A percentile compares a stretch with the other conserved stretches of the same genome.
phyloP scores from a whole-genome alignment of 2,329 filamentous ascomycete species.

The Arthroderma uncinatum region DNA sequence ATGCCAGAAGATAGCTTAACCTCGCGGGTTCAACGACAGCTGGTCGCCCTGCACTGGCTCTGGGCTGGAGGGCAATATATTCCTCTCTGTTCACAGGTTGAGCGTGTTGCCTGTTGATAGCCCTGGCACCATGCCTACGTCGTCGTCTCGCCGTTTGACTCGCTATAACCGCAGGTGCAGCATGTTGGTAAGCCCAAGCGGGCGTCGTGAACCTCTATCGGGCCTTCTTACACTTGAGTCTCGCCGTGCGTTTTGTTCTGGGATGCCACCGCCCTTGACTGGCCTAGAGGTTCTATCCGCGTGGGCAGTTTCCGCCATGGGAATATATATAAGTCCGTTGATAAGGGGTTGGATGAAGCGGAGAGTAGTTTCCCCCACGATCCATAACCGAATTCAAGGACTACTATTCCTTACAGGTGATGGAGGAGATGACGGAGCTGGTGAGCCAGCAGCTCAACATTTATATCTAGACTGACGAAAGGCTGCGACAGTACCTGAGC shows the following conservation, averaged over 20 bases:
- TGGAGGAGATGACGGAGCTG: conserved; percentile 15
- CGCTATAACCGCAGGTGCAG: not conserved
- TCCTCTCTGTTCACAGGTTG: not conserved
- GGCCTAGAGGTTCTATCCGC: too few relatives aligned
- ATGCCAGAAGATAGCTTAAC: not conserved
- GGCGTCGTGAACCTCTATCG: too few relatives aligned
- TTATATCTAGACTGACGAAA: too few relatives aligned
- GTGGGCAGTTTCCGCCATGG: too few relatives aligned
- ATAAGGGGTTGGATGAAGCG: too few relatives aligned
- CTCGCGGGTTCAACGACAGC: not conserved
- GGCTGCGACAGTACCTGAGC: conserved; percentile 13
- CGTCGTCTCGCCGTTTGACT: not conserved
- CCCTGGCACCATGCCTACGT: not conserved
- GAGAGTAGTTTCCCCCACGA: too few relatives aligned
- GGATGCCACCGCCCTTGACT: too few relatives aligned
- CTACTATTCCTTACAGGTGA: conserved; percentile 18
- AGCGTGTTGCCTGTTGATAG: not conserved
- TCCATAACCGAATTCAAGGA: conserved; percentile 18
- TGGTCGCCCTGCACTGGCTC: not conserved
- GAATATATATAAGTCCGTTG: too few relatives aligned
- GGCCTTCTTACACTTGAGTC: too few relatives aligned
- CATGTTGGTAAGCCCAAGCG: not conserved
- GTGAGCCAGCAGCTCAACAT: conserved; percentile 6
- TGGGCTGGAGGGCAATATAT: not conserved
- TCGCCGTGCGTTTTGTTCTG: too few relatives aligned